Conservation (phyloP, 2,329 filamentous ascomycete genomes). For the Aureobasidium leucospermi region DNA sequence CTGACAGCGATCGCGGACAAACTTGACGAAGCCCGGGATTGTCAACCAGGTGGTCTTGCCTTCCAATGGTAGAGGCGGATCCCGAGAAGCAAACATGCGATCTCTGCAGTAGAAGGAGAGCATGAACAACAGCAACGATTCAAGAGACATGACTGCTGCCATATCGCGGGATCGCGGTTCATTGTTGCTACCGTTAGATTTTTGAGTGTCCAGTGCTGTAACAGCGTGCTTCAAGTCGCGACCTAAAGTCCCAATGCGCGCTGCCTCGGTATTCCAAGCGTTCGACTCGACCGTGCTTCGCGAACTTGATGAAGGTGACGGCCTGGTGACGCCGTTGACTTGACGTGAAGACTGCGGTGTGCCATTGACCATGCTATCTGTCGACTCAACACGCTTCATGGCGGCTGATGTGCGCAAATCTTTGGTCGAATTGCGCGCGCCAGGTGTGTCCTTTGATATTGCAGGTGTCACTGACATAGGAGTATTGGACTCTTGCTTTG, state of each 20-base stretch:
- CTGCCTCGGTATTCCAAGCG: slow-evolving; percentile 32
- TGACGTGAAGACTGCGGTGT: slow-evolving; percentile 11
- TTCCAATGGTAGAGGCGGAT: slow-evolving; percentile 19
- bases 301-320: slow-evolving; percentile 20
- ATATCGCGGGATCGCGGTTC: slow-evolving; percentile 26
- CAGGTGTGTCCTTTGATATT: slow-evolving; percentile 20
- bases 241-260: slow-evolving; percentile 35
- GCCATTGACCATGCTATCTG: slow-evolving; percentile 10
- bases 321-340: slow-evolving; percentile 15
- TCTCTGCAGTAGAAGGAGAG: slow-evolving; percentile 28
- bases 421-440: slow-evolving; percentile 18
- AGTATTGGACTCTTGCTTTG: background rate
- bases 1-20: slow-evolving; percentile 22
- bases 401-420: slow-evolving; percentile 22
- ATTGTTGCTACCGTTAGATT: background rate
- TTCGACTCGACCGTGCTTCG: slow-evolving; percentile 26
- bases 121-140: slow-evolving; percentile 36
- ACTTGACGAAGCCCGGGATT: slow-evolving; percentile 22
- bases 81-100: slow-evolving; percentile 19
- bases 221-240: slow-evolving; percentile 41
- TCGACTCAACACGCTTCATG: slow-evolving; percentile 15
- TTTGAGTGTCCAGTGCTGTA: slow-evolving; percentile 18
- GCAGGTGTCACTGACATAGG: background rate
- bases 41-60: slow-evolving; percentile 21
- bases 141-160: slow-evolving; percentile 36